Evolutionary conservation across 768 basidiomycete species (phyloP).

Genomic region (Postia placenta): DNA sequence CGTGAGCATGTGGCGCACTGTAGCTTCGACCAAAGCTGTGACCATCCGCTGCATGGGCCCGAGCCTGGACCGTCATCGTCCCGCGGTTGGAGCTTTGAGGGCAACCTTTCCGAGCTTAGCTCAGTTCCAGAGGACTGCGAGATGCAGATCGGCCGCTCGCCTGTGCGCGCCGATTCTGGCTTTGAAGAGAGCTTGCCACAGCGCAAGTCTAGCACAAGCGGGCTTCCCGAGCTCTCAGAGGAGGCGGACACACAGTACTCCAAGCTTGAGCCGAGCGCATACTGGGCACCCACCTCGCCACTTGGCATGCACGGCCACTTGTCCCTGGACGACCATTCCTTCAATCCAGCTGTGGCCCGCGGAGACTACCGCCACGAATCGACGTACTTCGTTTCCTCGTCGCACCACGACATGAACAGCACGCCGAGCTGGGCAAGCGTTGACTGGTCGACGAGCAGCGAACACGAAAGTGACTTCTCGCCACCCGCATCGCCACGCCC

Average conservation of each 20-base stretch:
- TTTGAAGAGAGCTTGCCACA: conserved; percentile 15
- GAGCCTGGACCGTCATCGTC: background rate
- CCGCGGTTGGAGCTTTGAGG: conserved; percentile 2
- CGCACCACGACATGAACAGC: conserved; percentile 3
- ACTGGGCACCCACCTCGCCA: conserved; percentile 13
- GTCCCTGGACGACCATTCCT: conserved; percentile 5
- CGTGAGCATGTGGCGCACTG: too few species aligned
- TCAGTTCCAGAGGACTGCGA: background rate
- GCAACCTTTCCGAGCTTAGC: background rate
- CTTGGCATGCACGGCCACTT: conserved; percentile 10
- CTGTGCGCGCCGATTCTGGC: conserved; percentile 16
- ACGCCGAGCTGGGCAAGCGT: conserved; percentile 6
- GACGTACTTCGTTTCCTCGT: conserved; percentile 1
- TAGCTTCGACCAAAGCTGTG: too few species aligned
- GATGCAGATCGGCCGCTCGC: conserved; percentile 8
- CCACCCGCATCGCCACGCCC: conserved; percentile 10
- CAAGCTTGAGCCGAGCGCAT: conserved; percentile 15
- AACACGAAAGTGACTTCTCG: conserved; percentile 6
- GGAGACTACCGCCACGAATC: conserved; percentile 1
- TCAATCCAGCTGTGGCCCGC: background rate
- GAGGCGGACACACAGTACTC: conserved; percentile 1
- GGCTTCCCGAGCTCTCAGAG: background rate
- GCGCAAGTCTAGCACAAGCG: conserved; percentile 2
- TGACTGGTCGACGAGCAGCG: conserved; percentile 12
- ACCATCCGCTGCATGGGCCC: background rate